These are phyloP conservation scores for Cerioporus squamosus DNA, from an alignment of 1,284 basidiomycete species.

Conservation along the genomic window DNA sequence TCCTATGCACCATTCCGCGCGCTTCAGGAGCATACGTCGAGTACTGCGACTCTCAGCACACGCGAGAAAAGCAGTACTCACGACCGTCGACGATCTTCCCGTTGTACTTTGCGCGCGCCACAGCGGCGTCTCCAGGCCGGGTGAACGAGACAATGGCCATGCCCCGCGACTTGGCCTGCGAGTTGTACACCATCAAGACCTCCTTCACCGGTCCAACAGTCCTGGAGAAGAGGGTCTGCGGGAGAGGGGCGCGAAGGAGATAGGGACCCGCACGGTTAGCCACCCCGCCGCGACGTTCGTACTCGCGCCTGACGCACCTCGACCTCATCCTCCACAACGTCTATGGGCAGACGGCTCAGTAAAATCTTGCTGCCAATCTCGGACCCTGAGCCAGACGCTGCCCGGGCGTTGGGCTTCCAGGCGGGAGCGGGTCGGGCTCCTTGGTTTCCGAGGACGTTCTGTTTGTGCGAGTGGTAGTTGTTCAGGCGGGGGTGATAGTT, in stretches of 20 bases:
- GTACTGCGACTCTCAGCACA: background rate
- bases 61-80: constrained; percentile 42
- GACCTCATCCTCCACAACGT: constrained; percentile 71
- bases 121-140: constrained; percentile 58
- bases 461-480: constrained; percentile 58
- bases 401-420: constrained; percentile 50
- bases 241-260: background rate
- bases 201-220: constrained; percentile 76
- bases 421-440: constrained; percentile 60
- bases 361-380: constrained; percentile 69
- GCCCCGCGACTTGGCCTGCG: constrained; percentile 70
- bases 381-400: constrained; percentile 34
- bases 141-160: constrained; percentile 76
- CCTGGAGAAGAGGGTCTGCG: constrained; percentile 71
- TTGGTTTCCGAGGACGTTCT: constrained; percentile 57
- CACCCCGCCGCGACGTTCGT: background rate
- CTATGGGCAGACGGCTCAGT: constrained; percentile 66
- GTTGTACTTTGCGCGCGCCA: constrained; percentile 68
- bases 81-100: constrained; percentile 77
- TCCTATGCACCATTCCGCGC: no score
- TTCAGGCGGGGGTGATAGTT: constrained; percentile 41
- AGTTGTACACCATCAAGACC: constrained; percentile 71
- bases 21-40: background rate
- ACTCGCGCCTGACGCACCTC: constrained; percentile 49
- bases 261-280: background rate